A percentile compares a stretch with the other conserved stretches of the same genome.
These are phyloP conservation scores for Peronospora belbahrii DNA, from an alignment of 352 stramenopile genomes.

Conservation along the genomic window DNA sequence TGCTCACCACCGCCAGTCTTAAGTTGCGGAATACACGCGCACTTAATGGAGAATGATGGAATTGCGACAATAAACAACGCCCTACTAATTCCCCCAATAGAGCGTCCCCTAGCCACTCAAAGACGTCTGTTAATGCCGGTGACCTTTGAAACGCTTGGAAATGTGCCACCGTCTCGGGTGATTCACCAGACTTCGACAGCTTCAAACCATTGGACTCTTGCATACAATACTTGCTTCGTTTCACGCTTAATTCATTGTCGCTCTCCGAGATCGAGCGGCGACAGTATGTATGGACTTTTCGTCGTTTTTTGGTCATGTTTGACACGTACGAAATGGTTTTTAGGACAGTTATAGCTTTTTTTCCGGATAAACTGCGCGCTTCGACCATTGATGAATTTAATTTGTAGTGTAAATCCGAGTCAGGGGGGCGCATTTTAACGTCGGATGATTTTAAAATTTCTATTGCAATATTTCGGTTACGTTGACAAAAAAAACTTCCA, in stretches of 20 bases:
- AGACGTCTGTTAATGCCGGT: conserved; percentile 38
- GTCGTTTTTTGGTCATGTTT: conserved; percentile 18
- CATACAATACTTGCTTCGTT: conserved; percentile 3
- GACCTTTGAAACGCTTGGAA: conserved; percentile 35
- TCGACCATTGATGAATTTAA: too few relatives aligned
- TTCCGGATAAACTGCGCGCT: too few relatives aligned
- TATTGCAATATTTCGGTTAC: too few relatives aligned
- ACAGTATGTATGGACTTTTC: neutral
- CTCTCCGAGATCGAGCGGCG: conserved; percentile 12
- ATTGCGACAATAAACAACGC: conserved; percentile 56
- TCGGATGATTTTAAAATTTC: too few relatives aligned
- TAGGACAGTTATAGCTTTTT: too few relatives aligned
- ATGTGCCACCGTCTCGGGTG: conserved; percentile 15
- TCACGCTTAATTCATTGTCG: conserved; percentile 1
- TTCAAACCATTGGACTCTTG: neutral
- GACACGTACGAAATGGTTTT: too few relatives aligned
- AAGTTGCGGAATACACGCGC: conserved; percentile 63
- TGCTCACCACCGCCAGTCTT: conserved; percentile 50
- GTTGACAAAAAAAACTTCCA: too few relatives aligned
- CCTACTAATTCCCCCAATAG: conserved; percentile 66
- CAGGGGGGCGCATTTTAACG: too few relatives aligned
- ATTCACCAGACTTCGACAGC: neutral
- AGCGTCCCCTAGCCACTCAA: conserved; percentile 74
- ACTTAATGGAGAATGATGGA: conserved; percentile 43
- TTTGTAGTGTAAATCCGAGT: too few relatives aligned